These are phyloP conservation scores for Starmerella bombi DNA, from an alignment of 805 yeast species.

Conservation along the genomic window DNA sequence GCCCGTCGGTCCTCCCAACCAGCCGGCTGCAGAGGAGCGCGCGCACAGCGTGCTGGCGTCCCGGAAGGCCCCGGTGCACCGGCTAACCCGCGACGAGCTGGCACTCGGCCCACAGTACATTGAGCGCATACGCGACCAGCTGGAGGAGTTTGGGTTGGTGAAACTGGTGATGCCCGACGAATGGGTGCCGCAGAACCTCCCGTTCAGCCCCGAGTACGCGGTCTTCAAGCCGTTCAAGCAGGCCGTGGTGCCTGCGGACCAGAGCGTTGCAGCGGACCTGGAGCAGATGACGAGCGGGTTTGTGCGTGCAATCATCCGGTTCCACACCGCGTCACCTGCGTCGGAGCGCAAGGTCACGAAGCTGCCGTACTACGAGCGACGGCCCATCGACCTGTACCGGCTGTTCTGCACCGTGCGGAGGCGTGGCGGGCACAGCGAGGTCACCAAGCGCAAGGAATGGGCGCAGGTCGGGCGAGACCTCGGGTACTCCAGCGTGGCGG, in stretches of 20 bases:
- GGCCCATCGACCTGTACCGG: constrained; percentile 51
- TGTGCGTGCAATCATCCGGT: constrained; percentile 12
- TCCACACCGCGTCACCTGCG: constrained; percentile 1
- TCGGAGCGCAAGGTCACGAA: neutral
- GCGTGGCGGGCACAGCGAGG: constrained; percentile 54
- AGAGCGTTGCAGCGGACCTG: neutral
- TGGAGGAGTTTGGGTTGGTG: constrained; percentile 4
- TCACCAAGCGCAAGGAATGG: constrained; percentile 60
- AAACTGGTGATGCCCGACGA: constrained; percentile 3
- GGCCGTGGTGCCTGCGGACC: neutral
- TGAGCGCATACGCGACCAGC: neutral
- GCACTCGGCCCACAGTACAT: constrained; percentile 1
- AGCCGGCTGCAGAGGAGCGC: neutral
- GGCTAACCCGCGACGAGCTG: constrained; percentile 2
- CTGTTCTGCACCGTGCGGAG: constrained; percentile 44
- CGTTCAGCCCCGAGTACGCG: constrained; percentile 6
- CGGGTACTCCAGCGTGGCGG: constrained; percentile 50
- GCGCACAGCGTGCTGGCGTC: neutral
- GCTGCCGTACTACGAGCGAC: constrained; percentile 52
- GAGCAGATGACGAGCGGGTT: constrained; percentile 8
- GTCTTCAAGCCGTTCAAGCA: constrained; percentile 8
- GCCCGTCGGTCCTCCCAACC: neutral
- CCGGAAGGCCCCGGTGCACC: constrained; percentile 3
- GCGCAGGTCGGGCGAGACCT: constrained; percentile 71
- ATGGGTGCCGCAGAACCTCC: neutral